Evolutionary conservation across 257 asterid species (phyloP).

Genomic region (Solanum medicagineum): DNA sequence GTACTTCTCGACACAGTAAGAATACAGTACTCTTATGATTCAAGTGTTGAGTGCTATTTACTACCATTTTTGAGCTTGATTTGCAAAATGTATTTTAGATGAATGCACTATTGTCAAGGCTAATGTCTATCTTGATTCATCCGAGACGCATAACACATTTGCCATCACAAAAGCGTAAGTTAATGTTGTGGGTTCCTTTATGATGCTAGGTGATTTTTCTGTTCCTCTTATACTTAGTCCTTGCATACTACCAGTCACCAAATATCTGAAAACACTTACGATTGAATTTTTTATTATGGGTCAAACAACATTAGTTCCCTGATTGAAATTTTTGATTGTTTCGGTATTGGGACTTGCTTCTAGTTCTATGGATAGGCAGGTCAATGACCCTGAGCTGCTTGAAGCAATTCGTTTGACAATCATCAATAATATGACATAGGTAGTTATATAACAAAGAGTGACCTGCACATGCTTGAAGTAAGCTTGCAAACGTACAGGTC

Average conservation of each 20-base stretch:
- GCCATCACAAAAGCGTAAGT: constrained; percentile 84
- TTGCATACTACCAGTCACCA: background rate
- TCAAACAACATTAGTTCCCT: background rate
- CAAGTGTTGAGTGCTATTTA: background rate
- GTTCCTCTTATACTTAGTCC: background rate
- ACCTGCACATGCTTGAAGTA: constrained; percentile 36
- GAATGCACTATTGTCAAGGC: constrained; percentile 92
- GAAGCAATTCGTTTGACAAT: constrained; percentile 99
- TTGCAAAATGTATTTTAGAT: constrained; percentile 42
- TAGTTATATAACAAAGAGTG: constrained; percentile 32
- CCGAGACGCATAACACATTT: constrained; percentile 90
- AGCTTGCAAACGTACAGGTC: constrained; percentile 28
- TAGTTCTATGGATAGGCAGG: constrained; percentile 83
- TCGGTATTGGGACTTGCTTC: background rate
- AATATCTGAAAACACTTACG: background rate
- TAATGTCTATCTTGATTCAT: constrained; percentile 79
- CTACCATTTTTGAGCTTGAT: background rate
- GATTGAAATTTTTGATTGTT: background rate
- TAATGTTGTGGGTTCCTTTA: background rate
- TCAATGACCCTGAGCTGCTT: constrained; percentile 89
- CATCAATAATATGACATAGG: constrained; percentile 61
- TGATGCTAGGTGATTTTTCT: background rate
- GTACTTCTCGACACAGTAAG: constrained; percentile 87
- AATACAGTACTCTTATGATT: background rate
- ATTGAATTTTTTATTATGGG: background rate